phyloP scores from a whole-genome alignment of 83 land plant genomes.

The Larix sibirica region DNA sequence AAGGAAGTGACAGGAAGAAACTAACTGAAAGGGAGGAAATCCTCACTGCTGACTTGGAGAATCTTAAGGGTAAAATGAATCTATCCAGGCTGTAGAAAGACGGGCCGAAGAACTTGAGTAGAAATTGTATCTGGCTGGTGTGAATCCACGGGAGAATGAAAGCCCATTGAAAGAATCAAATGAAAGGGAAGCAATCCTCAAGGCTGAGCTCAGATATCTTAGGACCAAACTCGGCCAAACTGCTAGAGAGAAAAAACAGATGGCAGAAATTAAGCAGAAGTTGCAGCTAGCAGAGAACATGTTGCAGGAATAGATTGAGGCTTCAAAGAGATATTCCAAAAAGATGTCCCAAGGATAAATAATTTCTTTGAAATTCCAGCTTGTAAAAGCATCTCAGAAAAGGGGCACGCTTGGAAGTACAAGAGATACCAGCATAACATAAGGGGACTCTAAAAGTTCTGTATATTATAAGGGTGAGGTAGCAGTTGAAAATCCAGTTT shows the following conservation, averaged over 20 bases:
- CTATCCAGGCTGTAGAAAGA: slow-evolving; percentile 24
- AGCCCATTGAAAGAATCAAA: slow-evolving; percentile 11
- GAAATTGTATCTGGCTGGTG: slow-evolving; percentile 23
- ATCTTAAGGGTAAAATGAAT: slow-evolving; percentile 35
- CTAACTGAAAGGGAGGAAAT: slow-evolving; percentile 25
- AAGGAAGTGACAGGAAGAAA: slow-evolving; percentile 46
- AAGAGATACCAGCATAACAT: too few species aligned
- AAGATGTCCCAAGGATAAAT: too few species aligned
- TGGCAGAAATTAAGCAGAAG: slow-evolving; percentile 48
- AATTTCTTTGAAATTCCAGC: too few species aligned
- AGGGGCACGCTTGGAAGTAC: slow-evolving; percentile 15
- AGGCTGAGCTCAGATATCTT: background rate
- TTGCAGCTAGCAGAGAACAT: slow-evolving; percentile 15
- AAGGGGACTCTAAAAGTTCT: too few species aligned
- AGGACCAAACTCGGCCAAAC: background rate
- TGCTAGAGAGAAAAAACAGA: background rate
- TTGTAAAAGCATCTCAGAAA: background rate
- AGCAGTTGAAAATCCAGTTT: too few species aligned
- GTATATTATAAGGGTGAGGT: too few species aligned
- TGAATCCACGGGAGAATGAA: slow-evolving; percentile 25
- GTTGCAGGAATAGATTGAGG: background rate
- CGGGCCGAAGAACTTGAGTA: slow-evolving; percentile 38
- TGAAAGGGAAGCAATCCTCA: background rate
- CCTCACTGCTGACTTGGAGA: slow-evolving; percentile 30
- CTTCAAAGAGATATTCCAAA: too few species aligned